phyloP scores from a whole-genome alignment of 148 eudicot genomes.

The Arctostaphylos glauca region DNA sequence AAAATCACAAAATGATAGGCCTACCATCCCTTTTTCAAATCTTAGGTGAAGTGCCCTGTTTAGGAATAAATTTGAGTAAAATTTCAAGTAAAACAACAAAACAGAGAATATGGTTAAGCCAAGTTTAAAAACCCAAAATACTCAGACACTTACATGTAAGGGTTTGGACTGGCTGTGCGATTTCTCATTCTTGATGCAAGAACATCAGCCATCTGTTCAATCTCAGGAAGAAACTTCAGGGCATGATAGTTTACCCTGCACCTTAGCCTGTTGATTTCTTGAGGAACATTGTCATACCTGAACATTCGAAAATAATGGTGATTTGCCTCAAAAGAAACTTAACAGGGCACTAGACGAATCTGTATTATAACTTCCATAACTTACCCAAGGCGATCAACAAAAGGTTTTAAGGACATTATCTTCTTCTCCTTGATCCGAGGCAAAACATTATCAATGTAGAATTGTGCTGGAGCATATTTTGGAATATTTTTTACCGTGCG shows the following conservation, averaged over 20 bases:
- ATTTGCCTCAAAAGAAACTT: not conserved
- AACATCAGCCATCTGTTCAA: constrained; percentile 88
- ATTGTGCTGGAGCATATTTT: constrained; percentile 93
- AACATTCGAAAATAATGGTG: constrained; percentile 13
- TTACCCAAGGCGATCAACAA: constrained; percentile 99
- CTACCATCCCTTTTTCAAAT: constrained; percentile 99
- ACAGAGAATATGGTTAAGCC: not conserved
- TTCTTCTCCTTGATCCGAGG: constrained; percentile 98
- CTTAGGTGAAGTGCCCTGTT: constrained; percentile 99
- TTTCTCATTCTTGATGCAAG: constrained; percentile 95
- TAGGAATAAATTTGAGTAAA: constrained; percentile 15
- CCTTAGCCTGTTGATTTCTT: constrained; percentile 83
- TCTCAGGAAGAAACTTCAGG: constrained; percentile 91
- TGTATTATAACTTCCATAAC: constrained; percentile 19
- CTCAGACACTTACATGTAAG: constrained; percentile 65
- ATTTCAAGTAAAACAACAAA: not conserved
- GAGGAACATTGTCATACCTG: constrained; percentile 98
- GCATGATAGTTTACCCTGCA: constrained; percentile 98
- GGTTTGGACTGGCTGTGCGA: constrained; percentile 78
- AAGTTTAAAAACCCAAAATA: not conserved
- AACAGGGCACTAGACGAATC: not conserved
- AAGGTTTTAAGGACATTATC: constrained; percentile 95
- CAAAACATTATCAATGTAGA: constrained; percentile 95
- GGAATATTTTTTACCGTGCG: constrained; percentile 98
- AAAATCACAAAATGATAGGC: constrained; percentile 96